Conservation (phyloP, 2,329 filamentous ascomycete species). For the Dactylellina haptotyla region DNA sequence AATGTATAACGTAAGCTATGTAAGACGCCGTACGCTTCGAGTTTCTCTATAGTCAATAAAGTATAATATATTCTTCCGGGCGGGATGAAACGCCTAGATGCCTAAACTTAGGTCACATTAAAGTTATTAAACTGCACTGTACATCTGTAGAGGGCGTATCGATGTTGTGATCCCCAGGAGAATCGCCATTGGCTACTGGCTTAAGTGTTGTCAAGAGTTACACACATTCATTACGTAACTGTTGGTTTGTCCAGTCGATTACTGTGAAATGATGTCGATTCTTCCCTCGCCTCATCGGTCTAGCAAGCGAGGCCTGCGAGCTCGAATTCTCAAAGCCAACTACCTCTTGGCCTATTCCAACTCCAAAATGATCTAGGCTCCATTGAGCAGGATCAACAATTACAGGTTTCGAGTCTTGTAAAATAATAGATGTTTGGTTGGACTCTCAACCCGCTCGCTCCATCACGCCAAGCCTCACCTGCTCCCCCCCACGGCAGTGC, state of each 20-base stretch:
- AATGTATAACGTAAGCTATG: too few relatives aligned
- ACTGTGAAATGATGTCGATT: background rate
- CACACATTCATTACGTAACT: slow-evolving; percentile 44
- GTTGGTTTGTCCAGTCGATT: background rate
- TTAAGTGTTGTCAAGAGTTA: slow-evolving; percentile 8
- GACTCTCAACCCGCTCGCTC: background rate
- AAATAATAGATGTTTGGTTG: background rate
- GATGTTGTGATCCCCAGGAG: background rate
- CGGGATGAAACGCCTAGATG: too few relatives aligned
- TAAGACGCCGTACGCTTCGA: too few relatives aligned
- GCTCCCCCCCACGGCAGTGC: slow-evolving; percentile 34
- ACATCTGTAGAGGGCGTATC: too few relatives aligned
- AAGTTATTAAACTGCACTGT: too few relatives aligned
- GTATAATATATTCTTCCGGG: too few relatives aligned
- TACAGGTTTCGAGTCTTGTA: background rate
- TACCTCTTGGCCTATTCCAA: too few relatives aligned
- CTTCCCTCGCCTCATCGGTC: too few relatives aligned
- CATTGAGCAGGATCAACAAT: background rate
- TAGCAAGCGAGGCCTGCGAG: background rate
- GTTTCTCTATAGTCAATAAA: too few relatives aligned
- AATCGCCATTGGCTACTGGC: background rate
- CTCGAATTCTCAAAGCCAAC: background rate
- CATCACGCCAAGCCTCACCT: slow-evolving; percentile 21
- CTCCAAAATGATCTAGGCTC: too few relatives aligned
- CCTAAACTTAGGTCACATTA: too few relatives aligned